These are phyloP conservation scores for Amylostereum areolatum DNA, from an alignment of 1,284 basidiomycete species.

Conservation along the genomic window DNA sequence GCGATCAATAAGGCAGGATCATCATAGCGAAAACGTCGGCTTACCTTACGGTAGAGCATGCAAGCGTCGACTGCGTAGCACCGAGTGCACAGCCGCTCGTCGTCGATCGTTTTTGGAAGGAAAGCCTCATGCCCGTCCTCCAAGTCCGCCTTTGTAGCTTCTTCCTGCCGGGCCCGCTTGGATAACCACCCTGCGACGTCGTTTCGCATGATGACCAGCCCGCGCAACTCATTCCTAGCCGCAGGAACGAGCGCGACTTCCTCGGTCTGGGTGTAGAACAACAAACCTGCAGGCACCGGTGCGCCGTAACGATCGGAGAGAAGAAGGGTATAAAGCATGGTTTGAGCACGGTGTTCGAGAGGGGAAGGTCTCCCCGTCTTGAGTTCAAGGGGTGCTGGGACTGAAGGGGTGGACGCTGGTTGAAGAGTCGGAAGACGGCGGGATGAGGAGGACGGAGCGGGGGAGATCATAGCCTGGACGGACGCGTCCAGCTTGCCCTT, in stretches of 20 bases:
- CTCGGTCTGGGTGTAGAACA: slow-evolving; percentile 93
- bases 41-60: slow-evolving; percentile 88
- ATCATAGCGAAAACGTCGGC: slow-evolving; percentile 12
- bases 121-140: slow-evolving; percentile 33
- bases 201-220: slow-evolving; percentile 79
- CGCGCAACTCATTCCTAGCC: slow-evolving; percentile 78
- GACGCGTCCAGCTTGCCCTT: slow-evolving; percentile 96
- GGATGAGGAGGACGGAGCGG: slow-evolving; percentile 24
- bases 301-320: slow-evolving; percentile 85
- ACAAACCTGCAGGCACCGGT: slow-evolving; percentile 68
- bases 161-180: slow-evolving; percentile 26
- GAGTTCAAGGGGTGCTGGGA: slow-evolving; percentile 84
- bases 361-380: slow-evolving; percentile 84
- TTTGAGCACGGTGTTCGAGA: slow-evolving; percentile 95
- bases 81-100: slow-evolving; percentile 68
- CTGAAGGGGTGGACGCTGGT: background rate
- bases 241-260: slow-evolving; percentile 81
- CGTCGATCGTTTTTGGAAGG: slow-evolving; percentile 85
- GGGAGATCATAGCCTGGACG: slow-evolving; percentile 63
- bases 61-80: slow-evolving; percentile 87
- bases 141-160: slow-evolving; percentile 12
- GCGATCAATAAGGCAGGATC: slow-evolving; percentile 5
- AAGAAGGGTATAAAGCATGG: slow-evolving; percentile 93
- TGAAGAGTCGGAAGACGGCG: slow-evolving; percentile 10
- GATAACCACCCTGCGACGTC: slow-evolving; percentile 77